Conservation (phyloP, 2,329 filamentous ascomycete species). For the Peltaster fructicola region DNA sequence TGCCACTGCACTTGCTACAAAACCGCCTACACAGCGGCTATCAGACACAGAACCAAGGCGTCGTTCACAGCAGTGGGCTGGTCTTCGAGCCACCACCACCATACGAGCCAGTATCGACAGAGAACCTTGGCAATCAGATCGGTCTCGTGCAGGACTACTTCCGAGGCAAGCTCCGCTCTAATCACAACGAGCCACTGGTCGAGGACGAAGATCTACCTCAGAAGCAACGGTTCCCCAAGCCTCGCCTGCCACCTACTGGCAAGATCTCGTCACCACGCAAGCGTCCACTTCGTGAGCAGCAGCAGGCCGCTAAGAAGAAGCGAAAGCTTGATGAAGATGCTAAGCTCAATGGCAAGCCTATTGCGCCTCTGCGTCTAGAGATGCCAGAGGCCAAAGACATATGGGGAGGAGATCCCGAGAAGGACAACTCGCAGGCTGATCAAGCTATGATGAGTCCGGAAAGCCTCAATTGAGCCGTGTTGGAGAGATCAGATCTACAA, state of each 20-base stretch:
- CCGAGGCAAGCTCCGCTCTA: constrained; percentile 69
- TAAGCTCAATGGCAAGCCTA: constrained; percentile 24
- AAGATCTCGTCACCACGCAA: constrained; percentile 80
- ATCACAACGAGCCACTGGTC: constrained; percentile 62
- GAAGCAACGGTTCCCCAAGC: constrained; percentile 61
- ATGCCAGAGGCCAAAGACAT: constrained; percentile 25
- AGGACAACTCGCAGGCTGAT: constrained; percentile 47
- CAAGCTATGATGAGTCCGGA: constrained; percentile 72
- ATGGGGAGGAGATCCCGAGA: constrained; percentile 43
- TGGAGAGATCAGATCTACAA: background rate
- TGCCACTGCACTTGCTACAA: constrained; percentile 85
- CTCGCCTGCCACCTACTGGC: constrained; percentile 50
- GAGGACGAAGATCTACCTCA: constrained; percentile 90
- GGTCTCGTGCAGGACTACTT: constrained; percentile 86
- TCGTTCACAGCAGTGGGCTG: constrained; percentile 40
- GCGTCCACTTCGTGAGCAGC: constrained; percentile 63
- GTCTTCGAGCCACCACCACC: constrained; percentile 51
- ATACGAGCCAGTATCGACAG: constrained; percentile 60
- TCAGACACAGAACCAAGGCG: constrained; percentile 55
- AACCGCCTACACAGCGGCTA: constrained; percentile 75
- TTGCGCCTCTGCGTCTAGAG: constrained; percentile 31
- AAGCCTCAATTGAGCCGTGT: constrained; percentile 34
- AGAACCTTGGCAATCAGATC: constrained; percentile 64
- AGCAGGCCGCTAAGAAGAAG: constrained; percentile 72
- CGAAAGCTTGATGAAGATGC: constrained; percentile 43